A percentile compares a stretch with the other conserved stretches of the same genome.
These are phyloP conservation scores for Deuterostichococcus epilithicus DNA, from an alignment of 139 green algal species.

Conservation along the genomic window DNA sequence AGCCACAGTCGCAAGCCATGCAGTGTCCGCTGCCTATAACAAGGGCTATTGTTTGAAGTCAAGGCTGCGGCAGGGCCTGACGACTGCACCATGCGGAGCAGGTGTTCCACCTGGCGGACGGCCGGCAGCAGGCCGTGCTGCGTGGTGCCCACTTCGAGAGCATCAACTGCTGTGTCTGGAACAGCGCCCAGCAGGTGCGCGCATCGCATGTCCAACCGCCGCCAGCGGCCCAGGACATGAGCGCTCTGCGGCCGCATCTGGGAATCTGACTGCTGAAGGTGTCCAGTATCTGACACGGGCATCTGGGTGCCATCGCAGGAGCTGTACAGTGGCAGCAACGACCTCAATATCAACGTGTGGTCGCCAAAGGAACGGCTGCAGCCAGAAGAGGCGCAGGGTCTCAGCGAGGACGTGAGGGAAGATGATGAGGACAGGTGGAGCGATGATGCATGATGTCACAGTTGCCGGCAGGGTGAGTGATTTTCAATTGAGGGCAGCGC, in stretches of 20 bases:
- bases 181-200: not conserved
- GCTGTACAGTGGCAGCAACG: conserved; percentile 67
- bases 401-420: not conserved
- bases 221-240: too few species aligned
- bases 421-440: not conserved
- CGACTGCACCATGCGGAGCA: not conserved
- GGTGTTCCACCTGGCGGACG: not conserved
- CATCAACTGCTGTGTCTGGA: conserved; percentile 25
- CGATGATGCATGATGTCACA: not conserved
- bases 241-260: not conserved
- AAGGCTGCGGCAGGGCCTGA: too few species aligned
- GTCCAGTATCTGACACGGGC: not conserved
- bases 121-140: not conserved
- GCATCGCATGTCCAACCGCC: not conserved
- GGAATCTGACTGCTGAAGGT: not conserved
- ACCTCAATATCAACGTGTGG: conserved; percentile 69
- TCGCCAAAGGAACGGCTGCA: conserved; percentile 10
- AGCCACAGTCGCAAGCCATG: too few species aligned
- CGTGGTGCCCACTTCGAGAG: conserved; percentile 28
- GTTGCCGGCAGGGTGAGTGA: too few species aligned
- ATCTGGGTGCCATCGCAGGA: conserved; percentile 30
- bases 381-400: not conserved
- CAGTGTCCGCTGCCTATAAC: not conserved
- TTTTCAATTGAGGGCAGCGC: too few species aligned
- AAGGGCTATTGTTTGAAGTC: too few species aligned